Evolutionary conservation across 2,329 filamentous ascomycete species (phyloP).

Genomic region (Botrytis cinerea): DNA sequence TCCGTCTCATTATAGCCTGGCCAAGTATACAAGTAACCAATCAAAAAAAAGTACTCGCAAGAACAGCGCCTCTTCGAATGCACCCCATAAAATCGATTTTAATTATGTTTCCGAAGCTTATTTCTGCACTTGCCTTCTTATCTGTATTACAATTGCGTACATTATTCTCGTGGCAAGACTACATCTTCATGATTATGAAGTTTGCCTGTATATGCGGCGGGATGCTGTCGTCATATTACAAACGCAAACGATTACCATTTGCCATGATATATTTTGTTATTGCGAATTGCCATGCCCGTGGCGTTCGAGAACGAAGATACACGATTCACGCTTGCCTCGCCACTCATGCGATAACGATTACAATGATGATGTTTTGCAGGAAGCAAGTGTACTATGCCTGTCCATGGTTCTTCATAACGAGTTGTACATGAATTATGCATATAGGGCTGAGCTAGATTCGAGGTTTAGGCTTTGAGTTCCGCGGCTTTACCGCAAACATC

Average conservation of each 20-base stretch:
- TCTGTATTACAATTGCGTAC: neutral
- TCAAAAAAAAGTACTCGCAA: neutral
- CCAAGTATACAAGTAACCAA: neutral
- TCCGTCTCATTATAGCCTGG: neutral
- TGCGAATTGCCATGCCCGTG: neutral
- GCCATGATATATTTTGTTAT: neutral
- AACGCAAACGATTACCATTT: neutral
- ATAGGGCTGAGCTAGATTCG: constrained; percentile 15
- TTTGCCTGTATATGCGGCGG: neutral
- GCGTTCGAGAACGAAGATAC: neutral
- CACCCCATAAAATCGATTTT: neutral
- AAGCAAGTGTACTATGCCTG: neutral
- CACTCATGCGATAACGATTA: neutral
- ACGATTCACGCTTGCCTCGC: neutral
- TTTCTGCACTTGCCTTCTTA: neutral
- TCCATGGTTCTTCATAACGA: neutral
- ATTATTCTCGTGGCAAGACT: neutral
- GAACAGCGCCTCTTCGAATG: neutral
- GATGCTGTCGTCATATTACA: neutral
- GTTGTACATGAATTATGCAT: neutral
- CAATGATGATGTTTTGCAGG: neutral
- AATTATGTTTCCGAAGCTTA: neutral
- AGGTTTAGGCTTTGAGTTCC: neutral
- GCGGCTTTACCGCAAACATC: neutral
- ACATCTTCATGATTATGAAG: neutral